phyloP scores from a whole-genome alignment of 768 basidiomycete species.

The Lactifluus rugatus region DNA sequence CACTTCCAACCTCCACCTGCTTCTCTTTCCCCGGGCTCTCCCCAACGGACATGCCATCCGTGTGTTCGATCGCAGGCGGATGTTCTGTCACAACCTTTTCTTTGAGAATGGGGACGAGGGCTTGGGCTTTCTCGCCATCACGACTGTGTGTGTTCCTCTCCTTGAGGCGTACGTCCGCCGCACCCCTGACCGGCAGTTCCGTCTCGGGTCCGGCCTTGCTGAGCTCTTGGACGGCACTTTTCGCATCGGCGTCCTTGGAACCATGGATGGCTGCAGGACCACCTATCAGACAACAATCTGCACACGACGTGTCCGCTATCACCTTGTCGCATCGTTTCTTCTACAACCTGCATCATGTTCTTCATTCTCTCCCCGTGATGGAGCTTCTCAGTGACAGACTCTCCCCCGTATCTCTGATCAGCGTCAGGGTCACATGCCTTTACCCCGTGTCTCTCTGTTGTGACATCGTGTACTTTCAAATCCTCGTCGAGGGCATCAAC shows the following conservation, averaged over 20 bases:
- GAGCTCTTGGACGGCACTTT: constrained; percentile 29
- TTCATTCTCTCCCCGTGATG: constrained; percentile 20
- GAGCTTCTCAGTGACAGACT: constrained; percentile 31
- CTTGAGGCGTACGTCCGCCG: constrained; percentile 34
- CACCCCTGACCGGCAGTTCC: constrained; percentile 29
- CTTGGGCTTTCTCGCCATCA: constrained; percentile 41
- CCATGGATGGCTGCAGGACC: constrained; percentile 32
- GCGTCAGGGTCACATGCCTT: constrained; percentile 65
- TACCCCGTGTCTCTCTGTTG: constrained; percentile 40
- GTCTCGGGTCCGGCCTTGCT: constrained; percentile 38
- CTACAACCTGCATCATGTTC: constrained; percentile 19
- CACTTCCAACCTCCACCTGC: constrained; percentile 7
- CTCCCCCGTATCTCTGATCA: constrained; percentile 47
- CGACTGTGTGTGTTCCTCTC: constrained; percentile 45
- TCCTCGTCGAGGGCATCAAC: constrained; percentile 83
- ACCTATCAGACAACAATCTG: constrained; percentile 3
- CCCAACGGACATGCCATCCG: background rate
- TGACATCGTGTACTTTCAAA: constrained; percentile 44
- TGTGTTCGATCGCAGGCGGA: constrained; percentile 1
- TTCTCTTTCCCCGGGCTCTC: constrained; percentile 3
- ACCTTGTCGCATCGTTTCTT: constrained; percentile 37
- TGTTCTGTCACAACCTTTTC: constrained; percentile 50
- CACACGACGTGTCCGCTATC: constrained; percentile 5
- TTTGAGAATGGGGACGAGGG: constrained; percentile 60
- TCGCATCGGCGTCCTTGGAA: constrained; percentile 31